Base-by-base conservation (phyloP, 345 rosid genomes). In the Rhodamnia rubescens region DNA sequence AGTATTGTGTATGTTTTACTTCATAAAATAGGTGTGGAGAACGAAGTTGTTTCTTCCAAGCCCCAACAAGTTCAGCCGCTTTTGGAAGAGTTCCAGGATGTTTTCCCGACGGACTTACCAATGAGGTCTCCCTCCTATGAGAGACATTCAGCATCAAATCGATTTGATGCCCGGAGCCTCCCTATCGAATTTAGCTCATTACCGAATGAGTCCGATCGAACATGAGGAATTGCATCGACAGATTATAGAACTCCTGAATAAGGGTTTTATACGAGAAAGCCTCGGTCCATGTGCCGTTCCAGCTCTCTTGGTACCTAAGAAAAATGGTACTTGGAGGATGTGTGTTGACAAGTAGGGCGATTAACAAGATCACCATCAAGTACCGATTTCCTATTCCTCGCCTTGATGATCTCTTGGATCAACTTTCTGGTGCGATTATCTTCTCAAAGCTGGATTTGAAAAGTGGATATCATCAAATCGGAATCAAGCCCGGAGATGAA, bases 311-410 rank as follows among this genome's bases (percentile, higher is more conserved):
- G 55, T 51, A 0, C 85, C 74, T 8, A 83, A 86, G 55, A 74
- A 83, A 36, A 85, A 86, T 57, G 83, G 80, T 4, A 3, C 40
- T 15, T 86, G 83, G 83, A 18, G 78, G 3, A 86, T 86, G 86
- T 83, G 83, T 32, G 27, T 85, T 1, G 84, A 82, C 20, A 56
- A 27, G 8, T n/a, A 6, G 74, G 21, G 47, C 74, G 5, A 54
- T 83, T 11, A 83, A 86, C 22, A 44, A 59, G 22, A 83, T 83
- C 18, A 86, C 49, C 1, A 15, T 86, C 1, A 32, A 29, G 9
- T 83, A 69, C 10, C 13, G 55, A 1, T 86, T 83, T n/a, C 83
- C 85, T 11, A 74, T 83, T 53, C 50, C 83, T 1, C 6, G 53
- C 0, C 5, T 86, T 2, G 83, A 83, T 40, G 88, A 86, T 7